phyloP scores from a whole-genome alignment of 768 basidiomycete genomes.

The Mycena vitilis region DNA sequence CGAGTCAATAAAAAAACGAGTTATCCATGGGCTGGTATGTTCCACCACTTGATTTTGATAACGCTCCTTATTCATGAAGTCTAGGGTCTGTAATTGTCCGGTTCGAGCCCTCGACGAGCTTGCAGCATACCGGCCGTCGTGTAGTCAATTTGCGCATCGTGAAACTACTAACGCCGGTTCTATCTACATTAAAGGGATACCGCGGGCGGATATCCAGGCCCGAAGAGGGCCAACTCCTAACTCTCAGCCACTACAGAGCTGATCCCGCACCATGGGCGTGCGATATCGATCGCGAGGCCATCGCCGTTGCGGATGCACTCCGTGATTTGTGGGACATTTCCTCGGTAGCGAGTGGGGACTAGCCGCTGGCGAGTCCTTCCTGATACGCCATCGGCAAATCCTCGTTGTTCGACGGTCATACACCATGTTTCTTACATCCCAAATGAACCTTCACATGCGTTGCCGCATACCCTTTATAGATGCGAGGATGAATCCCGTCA shows the following conservation, averaged over 20 bases:
- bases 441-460: no score
- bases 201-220: not conserved
- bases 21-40: not conserved
- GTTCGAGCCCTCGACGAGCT: slow-evolving; percentile 4
- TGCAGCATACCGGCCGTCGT: not conserved
- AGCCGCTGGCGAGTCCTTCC: no score
- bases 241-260: not conserved
- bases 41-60: not conserved
- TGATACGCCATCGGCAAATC: no score
- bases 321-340: not conserved
- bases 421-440: no score
- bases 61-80: not conserved
- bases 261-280: not conserved
- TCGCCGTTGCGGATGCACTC: not conserved
- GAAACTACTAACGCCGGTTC: not conserved
- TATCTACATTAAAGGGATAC: not conserved
- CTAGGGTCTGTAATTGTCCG: not conserved
- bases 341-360: no score
- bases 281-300: slow-evolving; percentile 3
- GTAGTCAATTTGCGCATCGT: slow-evolving; percentile 7
- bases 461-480: no score
- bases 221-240: slow-evolving; percentile 4
- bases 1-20: not conserved
- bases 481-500: no score
- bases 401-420: no score